Evolutionary conservation across 2,329 filamentous ascomycete genomes (phyloP), one percentile per base, ranked within the genome.

Genomic region (Aureobasidium pullulans): DNA sequence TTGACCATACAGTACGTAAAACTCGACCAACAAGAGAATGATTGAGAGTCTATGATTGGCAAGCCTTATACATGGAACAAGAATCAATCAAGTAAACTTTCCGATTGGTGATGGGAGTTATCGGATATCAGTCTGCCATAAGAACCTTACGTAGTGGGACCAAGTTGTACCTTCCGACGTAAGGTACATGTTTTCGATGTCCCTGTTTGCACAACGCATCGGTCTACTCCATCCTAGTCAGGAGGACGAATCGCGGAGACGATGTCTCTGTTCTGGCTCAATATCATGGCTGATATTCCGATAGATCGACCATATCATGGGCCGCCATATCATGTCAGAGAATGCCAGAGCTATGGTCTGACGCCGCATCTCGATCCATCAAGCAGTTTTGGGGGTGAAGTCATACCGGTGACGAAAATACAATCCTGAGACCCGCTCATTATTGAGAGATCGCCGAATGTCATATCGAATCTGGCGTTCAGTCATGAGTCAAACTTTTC

Each of bases 71-170:
- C 29, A 32, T 3, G 42, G 28, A 23, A 42, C 6, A 2, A 36
- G 32, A 29, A 34, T 16, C 6, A 34, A 28, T 37, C 10, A 7
- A 6, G 9, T 8, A 29, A 31, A 3, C 4, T 19, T 28, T 23
- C 28, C 39, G 37, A 54, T 54, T 54, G 50, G 50, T 34, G n/a
- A 23, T 42, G 9, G 28, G 6, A 43, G 29, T 34, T 42, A 15
- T 43, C 50, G 15, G 37, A 8, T 42, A 43, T 16, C 28, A 13
- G 16, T 54, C 37, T 54, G 50, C 39, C 50, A 32, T 54, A 54
- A 54, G 50, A 54, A 54, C 50, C 11, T 54, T 54, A 32, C n/a
- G 9, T 13, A 8, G 37, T 54, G 29, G 28, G 50, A 43, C 50
- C 16, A 31, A 23, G 11, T 34, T 43, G 39, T 54, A 42, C 43